Evolutionary conservation across 176 grass and related monocot species (phyloP).

Genomic region (Metroxylon sagu): DNA sequence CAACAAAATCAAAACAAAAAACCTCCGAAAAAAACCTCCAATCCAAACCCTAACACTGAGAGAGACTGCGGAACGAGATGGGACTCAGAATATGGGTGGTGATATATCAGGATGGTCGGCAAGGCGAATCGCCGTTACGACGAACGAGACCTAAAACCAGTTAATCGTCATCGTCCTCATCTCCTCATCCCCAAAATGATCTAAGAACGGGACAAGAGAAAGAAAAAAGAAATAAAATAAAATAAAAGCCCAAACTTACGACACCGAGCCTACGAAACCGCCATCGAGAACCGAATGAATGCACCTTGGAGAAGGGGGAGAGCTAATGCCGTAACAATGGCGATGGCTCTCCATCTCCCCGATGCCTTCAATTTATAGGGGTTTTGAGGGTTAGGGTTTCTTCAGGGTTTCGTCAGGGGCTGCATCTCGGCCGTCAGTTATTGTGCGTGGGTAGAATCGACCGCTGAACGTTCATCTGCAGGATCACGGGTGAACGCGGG

Average conservation of each 20-base stretch:
- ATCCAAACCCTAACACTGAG: no score
- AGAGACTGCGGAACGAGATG: neutral
- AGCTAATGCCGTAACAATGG: neutral
- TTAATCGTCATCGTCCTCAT: constrained; percentile 16
- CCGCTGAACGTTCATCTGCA: no score
- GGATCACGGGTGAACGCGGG: no score
- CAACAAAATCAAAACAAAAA: no score
- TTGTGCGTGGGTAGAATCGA: neutral
- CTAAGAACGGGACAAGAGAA: neutral
- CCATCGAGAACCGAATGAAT: no score
- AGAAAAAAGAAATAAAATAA: neutral
- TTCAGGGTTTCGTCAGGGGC: neutral
- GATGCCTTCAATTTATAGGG: neutral
- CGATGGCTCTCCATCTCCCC: neutral
- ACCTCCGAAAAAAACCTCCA: no score
- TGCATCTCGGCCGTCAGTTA: neutral
- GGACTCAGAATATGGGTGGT: constrained; percentile 30
- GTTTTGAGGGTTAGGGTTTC: neutral
- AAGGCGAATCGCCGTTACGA: constrained; percentile 30
- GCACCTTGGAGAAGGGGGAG: no score
- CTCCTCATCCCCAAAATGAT: neutral
- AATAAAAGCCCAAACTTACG: neutral
- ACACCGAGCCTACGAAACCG: no score
- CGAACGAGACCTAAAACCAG: constrained; percentile 29
- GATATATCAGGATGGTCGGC: constrained; percentile 28